Evolutionary conservation across 768 basidiomycete genomes (phyloP).

Genomic region (Strobilomyces confusus): DNA sequence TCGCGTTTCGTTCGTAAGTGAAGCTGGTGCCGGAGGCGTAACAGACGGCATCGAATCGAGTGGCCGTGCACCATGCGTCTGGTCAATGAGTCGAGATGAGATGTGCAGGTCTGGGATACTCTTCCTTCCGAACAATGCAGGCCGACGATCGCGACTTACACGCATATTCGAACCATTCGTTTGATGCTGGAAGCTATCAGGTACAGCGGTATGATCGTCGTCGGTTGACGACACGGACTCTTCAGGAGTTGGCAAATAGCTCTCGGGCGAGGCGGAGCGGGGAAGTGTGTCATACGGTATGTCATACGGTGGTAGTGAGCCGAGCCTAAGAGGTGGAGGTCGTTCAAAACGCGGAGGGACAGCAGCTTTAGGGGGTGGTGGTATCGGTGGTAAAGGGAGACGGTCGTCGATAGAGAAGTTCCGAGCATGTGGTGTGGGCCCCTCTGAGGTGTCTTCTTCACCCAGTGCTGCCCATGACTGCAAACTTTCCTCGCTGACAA

Average conservation of each 20-base stretch:
- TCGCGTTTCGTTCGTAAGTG: conserved; percentile 11
- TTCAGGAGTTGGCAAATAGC: conserved; percentile 53
- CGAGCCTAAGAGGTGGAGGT: conserved; percentile 48
- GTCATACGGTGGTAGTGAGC: conserved; percentile 40
- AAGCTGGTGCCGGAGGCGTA: conserved; percentile 8
- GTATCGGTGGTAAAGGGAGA: conserved; percentile 38
- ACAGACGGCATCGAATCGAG: conserved; percentile 21
- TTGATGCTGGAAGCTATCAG: conserved; percentile 34
- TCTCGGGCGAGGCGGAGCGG: conserved; percentile 50
- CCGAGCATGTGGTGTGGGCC: conserved; percentile 48
- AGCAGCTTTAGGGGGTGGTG: conserved; percentile 24
- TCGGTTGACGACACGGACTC: conserved; percentile 51
- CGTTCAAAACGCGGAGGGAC: conserved; percentile 32
- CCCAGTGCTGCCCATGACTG: conserved; percentile 44
- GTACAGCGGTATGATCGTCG: conserved; percentile 35
- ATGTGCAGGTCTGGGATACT: conserved; percentile 82
- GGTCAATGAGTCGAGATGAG: conserved; percentile 37
- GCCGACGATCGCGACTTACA: conserved; percentile 34
- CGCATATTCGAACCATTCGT: conserved; percentile 51
- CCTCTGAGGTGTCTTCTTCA: conserved; percentile 35
- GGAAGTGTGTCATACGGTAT: conserved; percentile 39
- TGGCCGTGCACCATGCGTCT: conserved; percentile 20
- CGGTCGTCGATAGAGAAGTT: conserved; percentile 62
- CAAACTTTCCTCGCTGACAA: conserved; percentile 36
- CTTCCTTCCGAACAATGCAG: conserved; percentile 58